These are phyloP conservation scores for Tolypocladium pustulatum DNA, from an alignment of 2,329 filamentous ascomycete species.

Conservation along the genomic window DNA sequence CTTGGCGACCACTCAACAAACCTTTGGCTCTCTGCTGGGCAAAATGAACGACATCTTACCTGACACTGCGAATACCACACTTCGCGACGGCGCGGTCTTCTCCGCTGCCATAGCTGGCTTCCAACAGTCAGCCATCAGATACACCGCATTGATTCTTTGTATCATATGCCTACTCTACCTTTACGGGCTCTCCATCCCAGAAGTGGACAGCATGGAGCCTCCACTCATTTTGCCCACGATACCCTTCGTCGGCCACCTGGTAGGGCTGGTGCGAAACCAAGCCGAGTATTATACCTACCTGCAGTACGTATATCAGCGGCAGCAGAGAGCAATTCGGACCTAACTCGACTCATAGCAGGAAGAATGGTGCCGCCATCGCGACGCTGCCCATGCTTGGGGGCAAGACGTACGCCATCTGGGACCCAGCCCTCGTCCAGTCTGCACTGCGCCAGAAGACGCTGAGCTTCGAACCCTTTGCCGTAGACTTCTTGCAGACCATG, in stretches of 20 bases:
- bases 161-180: not conserved
- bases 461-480: not conserved
- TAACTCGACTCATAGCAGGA: not conserved
- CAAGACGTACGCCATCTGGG: not conserved
- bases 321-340: not conserved
- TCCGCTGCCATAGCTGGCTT: not conserved
- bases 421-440: not conserved
- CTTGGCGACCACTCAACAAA: not conserved
- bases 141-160: not conserved
- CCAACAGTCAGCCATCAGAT: not conserved
- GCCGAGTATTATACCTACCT: not conserved
- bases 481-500: not conserved
- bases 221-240: not conserved
- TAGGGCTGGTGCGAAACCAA: not conserved
- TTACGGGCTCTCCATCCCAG: not conserved
- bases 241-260: not conserved
- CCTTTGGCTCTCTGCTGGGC: not conserved
- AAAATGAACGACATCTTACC: not conserved
- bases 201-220: not conserved
- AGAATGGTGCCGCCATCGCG: not conserved
- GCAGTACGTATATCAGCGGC: not conserved
- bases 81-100: not conserved
- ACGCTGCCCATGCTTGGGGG: not conserved
- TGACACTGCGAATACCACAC: not conserved
- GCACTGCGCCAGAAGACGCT: not conserved